These are phyloP conservation scores for Phytophthora nicotianae DNA, from an alignment of 352 stramenopile species.

Conservation along the genomic window DNA sequence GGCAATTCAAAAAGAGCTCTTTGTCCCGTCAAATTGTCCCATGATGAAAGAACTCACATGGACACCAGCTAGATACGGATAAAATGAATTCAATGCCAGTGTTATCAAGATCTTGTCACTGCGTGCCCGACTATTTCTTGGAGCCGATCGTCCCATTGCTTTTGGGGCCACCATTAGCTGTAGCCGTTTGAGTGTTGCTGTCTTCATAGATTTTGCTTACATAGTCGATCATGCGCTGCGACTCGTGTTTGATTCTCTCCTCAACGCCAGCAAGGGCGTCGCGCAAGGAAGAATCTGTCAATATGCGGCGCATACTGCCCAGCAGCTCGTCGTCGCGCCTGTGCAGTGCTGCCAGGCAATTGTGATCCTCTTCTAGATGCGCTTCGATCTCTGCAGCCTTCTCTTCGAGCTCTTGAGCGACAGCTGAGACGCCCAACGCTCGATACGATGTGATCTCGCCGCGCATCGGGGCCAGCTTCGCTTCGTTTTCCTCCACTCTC, in stretches of 20 bases:
- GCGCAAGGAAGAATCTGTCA: slow-evolving; percentile 28
- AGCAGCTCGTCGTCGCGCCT: slow-evolving; percentile 63
- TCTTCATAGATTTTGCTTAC: slow-evolving; percentile 58
- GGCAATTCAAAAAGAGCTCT: background rate
- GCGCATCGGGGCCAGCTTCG: slow-evolving; percentile 42
- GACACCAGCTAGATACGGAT: no score
- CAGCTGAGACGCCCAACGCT: slow-evolving; percentile 53
- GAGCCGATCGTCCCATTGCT: slow-evolving; percentile 18
- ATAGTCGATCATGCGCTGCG: slow-evolving; percentile 69
- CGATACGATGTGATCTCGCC: slow-evolving; percentile 58
- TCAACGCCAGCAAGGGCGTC: slow-evolving; percentile 37
- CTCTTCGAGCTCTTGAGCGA: slow-evolving; percentile 56
- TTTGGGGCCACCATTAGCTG: slow-evolving; percentile 6
- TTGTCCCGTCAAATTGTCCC: background rate
- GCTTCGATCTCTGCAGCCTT: slow-evolving; percentile 44
- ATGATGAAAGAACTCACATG: no score
- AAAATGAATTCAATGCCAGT: background rate
- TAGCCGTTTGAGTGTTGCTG: slow-evolving; percentile 1
- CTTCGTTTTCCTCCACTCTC: slow-evolving; percentile 53
- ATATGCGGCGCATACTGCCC: slow-evolving; percentile 31
- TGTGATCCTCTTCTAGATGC: slow-evolving; percentile 58
- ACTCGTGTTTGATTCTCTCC: slow-evolving; percentile 51
- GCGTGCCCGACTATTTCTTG: slow-evolving; percentile 27
- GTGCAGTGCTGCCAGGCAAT: slow-evolving; percentile 49
- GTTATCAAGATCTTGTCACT: background rate